Base-by-base conservation (phyloP, 306 rosid genomes). In the Medicago arabica region DNA sequence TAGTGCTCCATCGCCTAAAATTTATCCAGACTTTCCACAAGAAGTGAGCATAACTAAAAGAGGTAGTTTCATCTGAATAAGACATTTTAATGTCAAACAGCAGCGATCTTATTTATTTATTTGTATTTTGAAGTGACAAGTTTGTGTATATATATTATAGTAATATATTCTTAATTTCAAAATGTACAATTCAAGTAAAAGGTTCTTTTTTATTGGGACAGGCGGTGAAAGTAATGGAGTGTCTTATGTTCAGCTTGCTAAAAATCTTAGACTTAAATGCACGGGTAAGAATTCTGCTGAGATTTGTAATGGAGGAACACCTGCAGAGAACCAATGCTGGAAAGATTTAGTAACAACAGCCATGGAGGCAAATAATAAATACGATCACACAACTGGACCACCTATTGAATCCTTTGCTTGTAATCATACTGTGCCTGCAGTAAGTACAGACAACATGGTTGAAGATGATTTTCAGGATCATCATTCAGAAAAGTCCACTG, bases 401-500 rank as follows among this genome's bases (percentile, higher is more conserved):
- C 85, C 84, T 71, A 69, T 51, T 49, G 86, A 78, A 19, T 72
- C 81, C 36, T 82, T 80, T 78, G 83, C 80, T 81, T 66, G 78
- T 54, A 78, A 84, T 75, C 18, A 68, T 80, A 67, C 72, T 69
- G 85, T 81, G 49, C 84, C 86, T 58, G 75, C 78, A 51, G 88
- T 80, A 61, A 81, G 77, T 80, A 57, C 53, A 15, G 85, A 86
- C 68, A 86, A 79, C 28, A 75, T 79, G 67, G 83, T 23, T 63
- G 91, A 82, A 34, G 71, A 81, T 79, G 86, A 79, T 81, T 79
- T n/a, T 66, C 82, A 75, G 46, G 97, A 86, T 81, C 83, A 81
- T 79, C 83, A 81, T 79, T 66, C 49, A 46, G 88, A 87, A 57
- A 86, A 83, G 76, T 82, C 92, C 46, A 71, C 70, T 78, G 81